Evolutionary conservation across 495 filamentous ascomycete genomes (phyloP), one percentile per base, ranked within the genome.

Genomic region (Podospora tetraspora): DNA sequence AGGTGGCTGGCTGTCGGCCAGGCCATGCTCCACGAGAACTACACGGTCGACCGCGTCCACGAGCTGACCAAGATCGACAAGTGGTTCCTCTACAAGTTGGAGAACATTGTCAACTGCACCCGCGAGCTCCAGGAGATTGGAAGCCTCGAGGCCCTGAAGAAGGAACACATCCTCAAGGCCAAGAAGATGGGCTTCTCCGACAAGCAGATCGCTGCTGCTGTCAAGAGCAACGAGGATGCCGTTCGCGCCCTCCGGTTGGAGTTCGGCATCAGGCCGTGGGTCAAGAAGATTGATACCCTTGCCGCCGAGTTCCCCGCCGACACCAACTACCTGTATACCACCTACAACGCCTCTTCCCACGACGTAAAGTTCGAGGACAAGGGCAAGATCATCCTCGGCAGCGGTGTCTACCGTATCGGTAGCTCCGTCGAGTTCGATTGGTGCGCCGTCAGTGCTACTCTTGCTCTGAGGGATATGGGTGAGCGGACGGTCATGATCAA

Each of bases 401-500:
- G 90, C 78, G 94, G 94, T 78, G 94, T 97, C 10, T 98, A 98
- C 85, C 88, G 94, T 71, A 99, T 97, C 75, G 94, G 95, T 69
- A 94, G 91, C 82, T 97, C 93, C 24, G 94, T 99, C 66, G 94
- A 99, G 79, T 99, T 99, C 76, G 94, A 99, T 80, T 99, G 94
- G 94, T 98, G 95, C 76, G 94, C 94, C 66, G 94, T 97, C 70
- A 97, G 94, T 75, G 92, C 92, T 68, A 95, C 95, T 19, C 84
- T 91, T 32, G 93, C 94, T 43, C 84, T 97, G 70, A 87, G 88
- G 70, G 82, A 89, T 63, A 94, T 97, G 88, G 94, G 93, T 72
- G 92, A 97, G 85, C 97, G 97, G 86, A 99, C 94, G 22, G 90
- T 96, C 66, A 96, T 99, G 93, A 96, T 99, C 79, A 99, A 98